A percentile compares a stretch with the other conserved stretches of the same genome.
phyloP scores from a whole-genome alignment of 164 flowering plant species.

The Buxus sempervirens region DNA sequence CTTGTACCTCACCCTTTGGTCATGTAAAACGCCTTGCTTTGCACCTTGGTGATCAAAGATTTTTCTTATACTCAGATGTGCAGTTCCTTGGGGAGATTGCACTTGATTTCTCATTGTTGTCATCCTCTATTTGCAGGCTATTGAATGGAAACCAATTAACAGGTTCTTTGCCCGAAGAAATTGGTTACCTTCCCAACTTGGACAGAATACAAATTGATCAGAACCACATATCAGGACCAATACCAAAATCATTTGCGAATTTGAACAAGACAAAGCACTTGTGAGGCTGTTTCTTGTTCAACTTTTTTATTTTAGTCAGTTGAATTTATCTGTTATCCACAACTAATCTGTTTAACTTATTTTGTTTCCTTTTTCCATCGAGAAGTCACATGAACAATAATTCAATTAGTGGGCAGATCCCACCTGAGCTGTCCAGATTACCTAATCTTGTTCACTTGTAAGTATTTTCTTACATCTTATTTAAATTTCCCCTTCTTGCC shows the following conservation, averaged over 20 bases:
- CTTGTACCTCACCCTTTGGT: too few relatives aligned
- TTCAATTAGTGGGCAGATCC: constrained; percentile 85
- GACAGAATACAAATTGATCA: constrained; percentile 75
- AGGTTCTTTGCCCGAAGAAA: constrained; percentile 78
- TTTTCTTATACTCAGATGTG: neutral
- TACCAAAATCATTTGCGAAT: constrained; percentile 72
- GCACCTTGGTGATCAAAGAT: too few relatives aligned
- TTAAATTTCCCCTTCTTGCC: neutral
- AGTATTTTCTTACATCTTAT: constrained; percentile 23
- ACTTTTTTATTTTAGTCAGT: neutral
- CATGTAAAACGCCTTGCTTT: too few relatives aligned
- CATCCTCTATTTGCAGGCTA: constrained; percentile 43
- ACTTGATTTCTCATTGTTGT: neutral
- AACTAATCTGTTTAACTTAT: neutral
- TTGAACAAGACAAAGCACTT: constrained; percentile 58
- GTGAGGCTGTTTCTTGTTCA: constrained; percentile 31
- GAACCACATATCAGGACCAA: constrained; percentile 71
- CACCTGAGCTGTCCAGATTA: constrained; percentile 61
- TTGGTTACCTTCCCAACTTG: constrained; percentile 66
- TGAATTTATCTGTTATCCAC: neutral
- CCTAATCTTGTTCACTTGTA: constrained; percentile 78
- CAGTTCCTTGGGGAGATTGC: neutral
- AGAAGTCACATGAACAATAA: constrained; percentile 93
- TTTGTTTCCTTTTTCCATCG: constrained; percentile 8
- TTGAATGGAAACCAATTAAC: constrained; percentile 70